Conservation (phyloP, 1,284 basidiomycete genomes). For the Fomes fomentarius region DNA sequence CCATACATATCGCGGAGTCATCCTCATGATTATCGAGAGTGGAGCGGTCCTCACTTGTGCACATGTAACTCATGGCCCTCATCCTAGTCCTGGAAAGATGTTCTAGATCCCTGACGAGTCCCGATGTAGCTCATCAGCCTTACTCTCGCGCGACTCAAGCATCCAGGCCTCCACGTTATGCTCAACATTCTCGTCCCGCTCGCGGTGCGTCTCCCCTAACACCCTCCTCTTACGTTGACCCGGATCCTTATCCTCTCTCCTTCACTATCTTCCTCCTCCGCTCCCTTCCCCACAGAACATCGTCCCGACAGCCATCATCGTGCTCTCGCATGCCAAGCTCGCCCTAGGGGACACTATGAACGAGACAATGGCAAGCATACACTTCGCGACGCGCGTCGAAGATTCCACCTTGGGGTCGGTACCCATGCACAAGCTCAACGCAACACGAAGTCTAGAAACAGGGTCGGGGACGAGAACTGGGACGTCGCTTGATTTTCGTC, state of each 20-base stretch:
- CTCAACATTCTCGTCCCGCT: neutral
- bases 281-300: slow-evolving; percentile 1
- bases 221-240: too few species aligned
- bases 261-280: too few species aligned
- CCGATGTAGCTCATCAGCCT: slow-evolving; percentile 5
- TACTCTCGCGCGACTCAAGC: slow-evolving; percentile 1
- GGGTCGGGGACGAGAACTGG: too few species aligned
- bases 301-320: slow-evolving; percentile 11
- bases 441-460: too few species aligned
- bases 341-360: slow-evolving; percentile 5
- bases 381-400: slow-evolving; percentile 9
- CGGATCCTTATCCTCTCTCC: too few species aligned
- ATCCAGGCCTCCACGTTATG: slow-evolving; percentile 8
- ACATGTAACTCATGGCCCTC: neutral
- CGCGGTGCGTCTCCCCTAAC: neutral
- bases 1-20: slow-evolving; percentile 3
- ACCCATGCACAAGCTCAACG: too few species aligned
- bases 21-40: slow-evolving; percentile 12
- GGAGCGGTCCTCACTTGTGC: slow-evolving; percentile 10
- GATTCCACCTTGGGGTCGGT: neutral
- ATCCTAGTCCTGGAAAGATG: too few species aligned
- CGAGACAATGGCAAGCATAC: slow-evolving; percentile 5
- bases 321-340: slow-evolving; percentile 12
- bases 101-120: neutral
- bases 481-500: too few species aligned